Evolutionary conservation across 257 asterid species (phyloP).

Genomic region (Plantago ovata): DNA sequence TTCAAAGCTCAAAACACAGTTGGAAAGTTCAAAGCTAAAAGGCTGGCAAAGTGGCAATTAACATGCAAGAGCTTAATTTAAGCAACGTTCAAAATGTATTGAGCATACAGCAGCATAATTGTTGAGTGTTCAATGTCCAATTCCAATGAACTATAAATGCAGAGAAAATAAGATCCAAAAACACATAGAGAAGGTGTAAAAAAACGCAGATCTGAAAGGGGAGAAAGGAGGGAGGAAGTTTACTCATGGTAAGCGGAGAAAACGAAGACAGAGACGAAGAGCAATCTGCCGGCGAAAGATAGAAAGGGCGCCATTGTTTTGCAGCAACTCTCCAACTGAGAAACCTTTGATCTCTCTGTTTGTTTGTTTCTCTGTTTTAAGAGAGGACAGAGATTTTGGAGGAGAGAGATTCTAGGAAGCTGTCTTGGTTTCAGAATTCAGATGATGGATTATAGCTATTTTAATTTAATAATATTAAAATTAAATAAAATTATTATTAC

Average conservation of each 20-base stretch:
- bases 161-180: background rate
- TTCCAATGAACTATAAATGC: constrained; percentile 23
- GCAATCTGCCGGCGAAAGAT: constrained; percentile 74
- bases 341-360: no score
- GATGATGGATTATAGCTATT: no score
- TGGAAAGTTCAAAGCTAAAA: background rate
- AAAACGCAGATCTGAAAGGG: constrained; percentile 44
- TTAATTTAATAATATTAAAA: no score
- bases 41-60: background rate
- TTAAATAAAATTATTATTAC: no score
- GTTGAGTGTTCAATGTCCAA: no score
- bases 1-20: background rate
- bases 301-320: constrained; percentile 26
- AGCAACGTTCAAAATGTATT: no score
- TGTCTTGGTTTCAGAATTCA: no score
- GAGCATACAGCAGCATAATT: background rate
- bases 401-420: no score
- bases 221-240: constrained; percentile 12
- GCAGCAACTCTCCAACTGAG: no score
- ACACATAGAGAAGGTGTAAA: background rate
- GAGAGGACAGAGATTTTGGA: no score
- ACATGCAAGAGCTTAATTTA: no score
- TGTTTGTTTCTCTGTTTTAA: no score
- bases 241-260: constrained; percentile 95
- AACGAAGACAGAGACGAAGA: constrained; percentile 86